Evolutionary conservation across 257 asterid species (phyloP).

Genomic region (Rhazya stricta): DNA sequence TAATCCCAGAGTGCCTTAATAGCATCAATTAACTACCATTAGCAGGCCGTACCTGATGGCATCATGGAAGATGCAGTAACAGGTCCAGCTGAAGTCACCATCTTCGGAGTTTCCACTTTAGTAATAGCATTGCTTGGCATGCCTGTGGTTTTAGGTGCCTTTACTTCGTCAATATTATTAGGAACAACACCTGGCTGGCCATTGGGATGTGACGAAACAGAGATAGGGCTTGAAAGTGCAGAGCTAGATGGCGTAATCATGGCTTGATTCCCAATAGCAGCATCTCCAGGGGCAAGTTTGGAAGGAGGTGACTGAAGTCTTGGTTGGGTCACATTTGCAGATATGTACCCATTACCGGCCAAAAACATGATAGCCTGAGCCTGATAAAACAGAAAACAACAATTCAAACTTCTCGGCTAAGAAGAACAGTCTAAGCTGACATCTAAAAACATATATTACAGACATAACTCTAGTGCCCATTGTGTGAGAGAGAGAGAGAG

Average conservation of each 20-base stretch:
- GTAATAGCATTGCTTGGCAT: slow-evolving; percentile 22
- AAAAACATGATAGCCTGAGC: slow-evolving; percentile 76
- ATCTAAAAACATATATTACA: background rate
- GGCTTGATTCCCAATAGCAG: slow-evolving; percentile 33
- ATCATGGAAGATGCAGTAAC: slow-evolving; percentile 36
- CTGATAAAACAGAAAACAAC: slow-evolving; percentile 27
- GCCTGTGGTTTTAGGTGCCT: slow-evolving; percentile 31
- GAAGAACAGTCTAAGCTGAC: background rate
- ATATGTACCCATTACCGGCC: slow-evolving; percentile 48
- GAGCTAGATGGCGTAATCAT: slow-evolving; percentile 32
- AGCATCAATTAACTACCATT: background rate
- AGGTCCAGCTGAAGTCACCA: slow-evolving; percentile 40
- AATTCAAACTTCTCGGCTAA: background rate
- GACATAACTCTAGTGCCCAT: background rate
- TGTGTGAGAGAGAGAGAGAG: too few species aligned
- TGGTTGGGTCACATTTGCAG: slow-evolving; percentile 36
- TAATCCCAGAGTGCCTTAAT: background rate
- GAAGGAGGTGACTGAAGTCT: slow-evolving; percentile 39
- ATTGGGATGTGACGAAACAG: slow-evolving; percentile 56
- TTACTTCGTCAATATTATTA: slow-evolving; percentile 33
- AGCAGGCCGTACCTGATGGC: slow-evolving; percentile 43
- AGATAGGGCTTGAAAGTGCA: slow-evolving; percentile 54
- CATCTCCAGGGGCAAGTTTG: slow-evolving; percentile 38
- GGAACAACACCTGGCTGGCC: slow-evolving; percentile 33
- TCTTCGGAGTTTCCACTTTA: slow-evolving; percentile 44